A percentile compares a stretch with the other conserved stretches of the same genome.
These are phyloP conservation scores for Globisporangium echinulatum DNA, from an alignment of 352 stramenopile species.

Conservation along the genomic window DNA sequence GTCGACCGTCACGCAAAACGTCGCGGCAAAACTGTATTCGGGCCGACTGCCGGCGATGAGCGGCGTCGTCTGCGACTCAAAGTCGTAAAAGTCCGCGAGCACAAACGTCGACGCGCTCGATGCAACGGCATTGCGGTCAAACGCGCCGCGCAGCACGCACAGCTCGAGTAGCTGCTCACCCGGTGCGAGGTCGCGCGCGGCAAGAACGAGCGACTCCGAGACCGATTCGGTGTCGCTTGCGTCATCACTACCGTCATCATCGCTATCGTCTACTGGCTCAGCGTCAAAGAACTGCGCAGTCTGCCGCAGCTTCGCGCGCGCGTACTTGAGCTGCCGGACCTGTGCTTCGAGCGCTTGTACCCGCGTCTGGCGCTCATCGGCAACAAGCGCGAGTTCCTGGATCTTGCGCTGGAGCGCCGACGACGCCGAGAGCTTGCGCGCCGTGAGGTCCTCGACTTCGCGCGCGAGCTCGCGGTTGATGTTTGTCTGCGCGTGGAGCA, in stretches of 20 bases:
- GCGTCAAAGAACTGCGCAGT: slow-evolving; percentile 20
- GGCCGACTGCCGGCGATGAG: slow-evolving; percentile 75
- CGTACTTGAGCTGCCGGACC: slow-evolving; percentile 82
- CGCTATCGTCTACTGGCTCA: slow-evolving; percentile 22
- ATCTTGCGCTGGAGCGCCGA: slow-evolving; percentile 72
- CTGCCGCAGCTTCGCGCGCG: slow-evolving; percentile 40
- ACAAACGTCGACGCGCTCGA: slow-evolving; percentile 85
- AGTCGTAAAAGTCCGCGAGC: slow-evolving; percentile 93
- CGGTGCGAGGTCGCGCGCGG: slow-evolving; percentile 48
- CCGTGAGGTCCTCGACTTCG: slow-evolving; percentile 87
- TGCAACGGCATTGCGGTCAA: slow-evolving; percentile 63
- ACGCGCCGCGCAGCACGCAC: slow-evolving; percentile 67
- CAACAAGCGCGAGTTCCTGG: slow-evolving; percentile 81
- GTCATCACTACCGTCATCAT: slow-evolving; percentile 15
- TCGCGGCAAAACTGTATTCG: slow-evolving; percentile 89
- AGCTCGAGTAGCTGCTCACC: slow-evolving; percentile 92
- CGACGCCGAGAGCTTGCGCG: slow-evolving; percentile 60
- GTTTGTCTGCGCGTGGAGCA: slow-evolving; percentile 92
- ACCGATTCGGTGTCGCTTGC: slow-evolving; percentile 43
- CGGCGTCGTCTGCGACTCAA: slow-evolving; percentile 89
- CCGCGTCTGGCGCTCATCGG: slow-evolving; percentile 71
- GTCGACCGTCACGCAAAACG: slow-evolving; percentile 90
- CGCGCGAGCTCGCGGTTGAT: slow-evolving; percentile 91
- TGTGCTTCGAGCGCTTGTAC: slow-evolving; percentile 86
- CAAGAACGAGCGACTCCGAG: slow-evolving; percentile 62